Base-by-base conservation (phyloP, 108 stramenopile genomes). In the Poteriospumella lacustris region DNA sequence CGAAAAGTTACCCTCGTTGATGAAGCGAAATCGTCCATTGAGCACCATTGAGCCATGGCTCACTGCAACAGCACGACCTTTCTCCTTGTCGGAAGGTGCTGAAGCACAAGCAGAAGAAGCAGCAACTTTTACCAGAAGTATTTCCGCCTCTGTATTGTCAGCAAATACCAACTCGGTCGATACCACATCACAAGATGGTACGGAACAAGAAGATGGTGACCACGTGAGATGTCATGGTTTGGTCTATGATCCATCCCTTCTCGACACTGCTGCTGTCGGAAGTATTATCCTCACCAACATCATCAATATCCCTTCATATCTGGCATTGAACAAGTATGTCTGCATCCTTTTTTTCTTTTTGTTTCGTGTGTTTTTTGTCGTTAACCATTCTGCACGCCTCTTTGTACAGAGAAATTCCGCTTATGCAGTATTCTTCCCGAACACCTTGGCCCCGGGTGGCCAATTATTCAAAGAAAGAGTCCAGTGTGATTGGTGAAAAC, bases 391-490 rank as follows among this genome's bases (percentile, higher is more conserved):
- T n/a, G n/a, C n/a, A n/a, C n/a, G n/a, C n/a, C n/a, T n/a, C n/a
- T n/a, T n/a, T n/a, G n/a, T n/a, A n/a, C n/a, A 64, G 60, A 31
- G 60, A 64, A 34, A 5, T 64, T 31, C 60, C 60, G 5, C 29
- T 64, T 26, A 26, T 12, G 3, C 5, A 26, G 28, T 26, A 3
- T 3, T 9, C 29, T 31, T 34, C 12, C 24, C 60, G 60, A 64
- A 31, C 60, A 34, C 60, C 60, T 5, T 64, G 60, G 60, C 5
- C 60, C 5, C 28, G 60, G 36, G 60, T 64, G 60, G 36, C 26
- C 31, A 26, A 33, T 5, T 73, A 52, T 73, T 34, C 9, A 5
- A 73, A 73, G 70, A 73, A 73, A 38, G 70, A 73, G 42, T 28
- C 31, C 26, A 73, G 12, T 12, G 42, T 42, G 9, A 34, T 73